Evolutionary conservation across 2,329 filamentous ascomycete species (phyloP), one percentile per base, ranked within the genome.

Genomic region (Malbranchea cinnamomea): DNA sequence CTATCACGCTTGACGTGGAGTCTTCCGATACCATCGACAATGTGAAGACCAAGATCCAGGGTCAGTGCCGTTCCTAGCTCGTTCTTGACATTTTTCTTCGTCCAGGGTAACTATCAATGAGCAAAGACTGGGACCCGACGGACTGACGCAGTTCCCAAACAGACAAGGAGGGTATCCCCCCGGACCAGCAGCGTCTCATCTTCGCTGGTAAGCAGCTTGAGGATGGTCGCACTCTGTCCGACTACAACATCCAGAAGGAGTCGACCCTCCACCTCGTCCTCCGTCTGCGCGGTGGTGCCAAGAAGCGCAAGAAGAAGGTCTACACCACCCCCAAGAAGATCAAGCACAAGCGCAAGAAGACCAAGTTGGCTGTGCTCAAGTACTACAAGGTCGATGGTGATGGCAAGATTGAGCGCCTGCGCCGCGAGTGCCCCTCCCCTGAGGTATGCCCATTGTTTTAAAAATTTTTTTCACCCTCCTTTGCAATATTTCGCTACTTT

Each of bases 301-400:
- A 98, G 84, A 94, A 95, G 82, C 78, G 91, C 67, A 98, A 98
- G 83, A 93, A 93, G 84, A 98, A 98, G 85, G 89, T 98, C 52
- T 98, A 98, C 81, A 95, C 83, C 62, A 98, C 89, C 57, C 89
- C 89, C 64, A 98, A 98, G 85, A 98, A 98, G 84, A 98, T 98
- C 80, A 98, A 98, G 89, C 89, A 98, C 79, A 98, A 98, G 85
- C 80, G 84, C 73, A 98, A 95, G 84, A 98, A 98, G 87, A 93
- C 81, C 77, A 98, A 98, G 80, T 71, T 98, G 64, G 89, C 89
- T 56, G 87, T 98, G 52, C 85, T 98, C 65, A 98, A 98, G 79
- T 98, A 98, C 82, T 98, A 98, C 82, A 98, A 98, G 82, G 89
- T 98, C 54, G 89, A 95, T 65, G 83, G 81, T 53, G 89, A 98